Base-by-base conservation (phyloP, 2,329 filamentous ascomycete genomes). In the Trichoderma sp. region DNA sequence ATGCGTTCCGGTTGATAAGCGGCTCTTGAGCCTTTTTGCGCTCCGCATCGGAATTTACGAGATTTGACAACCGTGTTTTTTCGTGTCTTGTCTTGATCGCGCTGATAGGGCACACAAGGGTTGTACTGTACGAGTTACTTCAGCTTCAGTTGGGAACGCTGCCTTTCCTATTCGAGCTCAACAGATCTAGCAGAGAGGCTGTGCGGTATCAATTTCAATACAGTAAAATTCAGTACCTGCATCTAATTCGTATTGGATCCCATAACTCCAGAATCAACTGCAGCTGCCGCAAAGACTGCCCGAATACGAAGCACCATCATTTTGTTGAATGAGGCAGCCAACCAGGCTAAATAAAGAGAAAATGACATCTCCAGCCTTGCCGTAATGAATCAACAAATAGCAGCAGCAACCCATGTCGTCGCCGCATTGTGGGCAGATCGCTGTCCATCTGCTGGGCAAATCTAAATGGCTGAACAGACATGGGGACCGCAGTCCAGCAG, bases 21-120 rank as follows among this genome's bases (percentile, higher is more conserved):
- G 21, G 16, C 27, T n/a, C 27, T 43, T 40, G 24, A n/a, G 31
- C 29, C 29, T n/a, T 27, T 59, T 29, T 21, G 64, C 14, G 35
- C 47, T 68, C 64, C 43, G 64, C 43, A 43, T 68, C 43, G 57
- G 57, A 59, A 55, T 53, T 60, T 53, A 31, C 37, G 21, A 60
- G 55, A 16, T 10, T 55, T 16, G 24, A 27, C 52, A 27, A 31
- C 40, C 29, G 24, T 49, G 37, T n/a, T 49, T 49, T 65, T 24
- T 58, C 37, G 40, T 35, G 58, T 24, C 47, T n/a, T 40, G 33
- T 40, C n/a, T 37, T 14, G 8, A 24, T 8, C 11, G 47, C 47
- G 19, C 24, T 49, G 47, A 21, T 49, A 49, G 16, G 40, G 6
- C 4, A 49, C 47, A 24, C 21, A 49, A 43, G 40, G 10, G 8